These are phyloP conservation scores for Colletotrichum sp. DNA, from an alignment of 2,329 filamentous ascomycete genomes.

Conservation along the genomic window DNA sequence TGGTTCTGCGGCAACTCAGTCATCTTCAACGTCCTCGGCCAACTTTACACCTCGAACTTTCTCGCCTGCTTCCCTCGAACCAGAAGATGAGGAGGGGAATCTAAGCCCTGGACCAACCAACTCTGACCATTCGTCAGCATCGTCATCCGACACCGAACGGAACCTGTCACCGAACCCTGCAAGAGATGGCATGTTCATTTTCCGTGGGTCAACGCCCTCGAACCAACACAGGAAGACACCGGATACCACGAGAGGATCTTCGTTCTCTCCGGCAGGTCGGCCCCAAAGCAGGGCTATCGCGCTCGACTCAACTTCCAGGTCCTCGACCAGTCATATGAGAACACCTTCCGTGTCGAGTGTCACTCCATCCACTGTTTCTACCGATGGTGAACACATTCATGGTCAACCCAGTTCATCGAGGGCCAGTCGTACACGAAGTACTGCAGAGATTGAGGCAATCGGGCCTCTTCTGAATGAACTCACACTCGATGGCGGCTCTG, in stretches of 20 bases:
- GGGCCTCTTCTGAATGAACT: background rate
- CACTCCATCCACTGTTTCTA: background rate
- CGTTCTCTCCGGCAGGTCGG: background rate
- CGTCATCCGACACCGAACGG: background rate
- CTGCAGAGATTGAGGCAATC: background rate
- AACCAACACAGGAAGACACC: background rate
- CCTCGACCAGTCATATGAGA: background rate
- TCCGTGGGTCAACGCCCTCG: background rate
- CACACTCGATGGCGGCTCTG: background rate
- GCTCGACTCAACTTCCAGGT: background rate
- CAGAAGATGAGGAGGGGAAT: background rate
- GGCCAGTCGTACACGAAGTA: background rate
- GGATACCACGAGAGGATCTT: background rate
- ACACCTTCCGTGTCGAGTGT: background rate
- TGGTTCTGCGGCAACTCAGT: background rate
- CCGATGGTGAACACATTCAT: background rate
- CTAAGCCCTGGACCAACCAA: background rate
- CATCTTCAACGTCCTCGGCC: background rate
- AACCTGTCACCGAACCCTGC: background rate
- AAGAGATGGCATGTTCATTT: background rate
- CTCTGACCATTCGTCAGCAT: background rate
- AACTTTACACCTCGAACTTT: background rate
- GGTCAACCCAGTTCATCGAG: background rate
- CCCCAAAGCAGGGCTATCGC: background rate
- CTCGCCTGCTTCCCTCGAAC: background rate